Percentiles rank a stretch among this genome's conserved stretches.
phyloP scores from a whole-genome alignment of 176 grass and related monocot species.

The Zoysia pacifica region DNA sequence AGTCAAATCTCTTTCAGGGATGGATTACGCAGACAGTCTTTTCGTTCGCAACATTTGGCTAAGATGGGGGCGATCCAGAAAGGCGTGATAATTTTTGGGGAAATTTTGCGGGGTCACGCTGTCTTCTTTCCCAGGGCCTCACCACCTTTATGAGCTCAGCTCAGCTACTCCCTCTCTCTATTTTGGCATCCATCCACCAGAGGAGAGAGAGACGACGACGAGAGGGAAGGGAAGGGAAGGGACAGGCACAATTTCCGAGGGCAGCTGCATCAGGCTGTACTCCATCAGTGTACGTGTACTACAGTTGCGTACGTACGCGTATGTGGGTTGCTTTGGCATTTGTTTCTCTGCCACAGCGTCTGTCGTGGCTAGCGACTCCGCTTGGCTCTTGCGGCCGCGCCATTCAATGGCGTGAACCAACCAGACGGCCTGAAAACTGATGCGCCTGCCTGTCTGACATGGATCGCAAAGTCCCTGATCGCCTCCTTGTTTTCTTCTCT shows the following conservation, averaged over 20 bases:
- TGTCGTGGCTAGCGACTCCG: neutral
- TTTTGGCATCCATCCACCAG: neutral
- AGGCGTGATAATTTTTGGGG: constrained; percentile 56
- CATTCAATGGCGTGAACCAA: constrained; percentile 25
- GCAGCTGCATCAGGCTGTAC: neutral
- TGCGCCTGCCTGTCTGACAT: constrained; percentile 24
- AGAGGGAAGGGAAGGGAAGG: neutral
- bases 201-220: too few relatives aligned
- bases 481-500: constrained; percentile 41
- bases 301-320: constrained; percentile 18
- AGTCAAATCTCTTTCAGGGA: neutral
- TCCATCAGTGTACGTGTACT: constrained; percentile 26
- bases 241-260: constrained; percentile 62
- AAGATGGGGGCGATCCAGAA: constrained; percentile 24
- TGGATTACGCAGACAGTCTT: neutral
- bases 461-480: constrained; percentile 30
- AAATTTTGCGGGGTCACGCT: constrained; percentile 35
- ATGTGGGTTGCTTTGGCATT: neutral
- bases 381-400: constrained; percentile 47
- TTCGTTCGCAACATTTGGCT: constrained; percentile 26
- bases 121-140: constrained; percentile 27
- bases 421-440: constrained; percentile 36
- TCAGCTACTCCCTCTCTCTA: neutral
- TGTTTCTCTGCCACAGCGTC: too few relatives aligned
- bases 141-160: constrained; percentile 42